Evolutionary conservation across 2,329 filamentous ascomycete genomes (phyloP).

Genomic region (Lasiodiplodia sp.): DNA sequence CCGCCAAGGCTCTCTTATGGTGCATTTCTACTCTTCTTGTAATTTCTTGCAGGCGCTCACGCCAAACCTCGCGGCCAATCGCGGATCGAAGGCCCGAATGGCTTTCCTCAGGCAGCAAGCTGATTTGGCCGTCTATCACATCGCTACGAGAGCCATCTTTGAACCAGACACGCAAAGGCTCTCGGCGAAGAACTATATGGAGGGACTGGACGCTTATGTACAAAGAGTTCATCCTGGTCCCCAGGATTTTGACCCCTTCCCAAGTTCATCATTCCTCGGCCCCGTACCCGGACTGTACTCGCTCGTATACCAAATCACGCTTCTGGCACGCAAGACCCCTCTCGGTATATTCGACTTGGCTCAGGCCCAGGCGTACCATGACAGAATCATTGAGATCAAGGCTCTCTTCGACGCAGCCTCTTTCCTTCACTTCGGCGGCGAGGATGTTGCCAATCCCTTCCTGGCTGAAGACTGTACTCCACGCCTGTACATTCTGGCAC

Average conservation of each 20-base stretch:
- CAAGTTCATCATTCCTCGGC: neutral
- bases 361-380: neutral
- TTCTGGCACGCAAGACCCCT: neutral
- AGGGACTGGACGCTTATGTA: neutral
- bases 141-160: constrained; percentile 4
- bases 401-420: neutral
- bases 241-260: neutral
- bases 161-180: neutral
- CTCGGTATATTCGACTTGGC: neutral
- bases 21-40: too few relatives aligned
- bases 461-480: neutral
- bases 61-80: neutral
- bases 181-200: neutral
- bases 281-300: constrained; percentile 1
- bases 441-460: constrained; percentile 1
- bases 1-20: too few relatives aligned
- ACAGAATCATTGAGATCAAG: neutral
- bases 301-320: neutral
- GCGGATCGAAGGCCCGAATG: neutral
- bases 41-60: neutral
- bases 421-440: constrained; percentile 1
- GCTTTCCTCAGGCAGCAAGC: neutral
- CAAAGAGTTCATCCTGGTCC: neutral
- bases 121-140: neutral
- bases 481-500: neutral